A percentile compares a stretch with the other conserved stretches of the same genome.
These are phyloP conservation scores for Aspergillus nomiae DNA, from an alignment of 2,329 filamentous ascomycete species.

Conservation along the genomic window DNA sequence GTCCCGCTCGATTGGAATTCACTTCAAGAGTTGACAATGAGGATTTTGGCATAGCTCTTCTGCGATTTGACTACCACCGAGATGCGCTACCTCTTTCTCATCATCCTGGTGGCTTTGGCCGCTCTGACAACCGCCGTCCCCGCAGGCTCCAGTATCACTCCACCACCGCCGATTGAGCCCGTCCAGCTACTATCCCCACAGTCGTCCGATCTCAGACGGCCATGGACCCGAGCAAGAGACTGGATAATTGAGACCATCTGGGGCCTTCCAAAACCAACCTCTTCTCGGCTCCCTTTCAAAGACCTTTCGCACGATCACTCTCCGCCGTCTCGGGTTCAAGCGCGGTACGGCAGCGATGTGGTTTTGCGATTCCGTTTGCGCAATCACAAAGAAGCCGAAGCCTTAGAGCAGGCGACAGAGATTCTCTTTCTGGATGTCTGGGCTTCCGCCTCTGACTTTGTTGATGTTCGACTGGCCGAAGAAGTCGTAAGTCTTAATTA, in stretches of 20 bases:
- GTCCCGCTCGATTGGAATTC: neutral
- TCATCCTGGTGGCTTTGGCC: conserved; percentile 20
- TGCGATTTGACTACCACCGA: neutral
- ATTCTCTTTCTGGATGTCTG: conserved; percentile 86
- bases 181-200: conserved; percentile 29
- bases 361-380: conserved; percentile 85
- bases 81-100: conserved; percentile 19
- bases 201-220: conserved; percentile 31
- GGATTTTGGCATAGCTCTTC: neutral
- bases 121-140: conserved; percentile 33
- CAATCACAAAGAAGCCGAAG: conserved; percentile 66
- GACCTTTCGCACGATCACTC: conserved; percentile 19
- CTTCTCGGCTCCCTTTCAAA: conserved; percentile 21
- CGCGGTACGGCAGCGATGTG: conserved; percentile 74
- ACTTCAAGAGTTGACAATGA: neutral
- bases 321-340: conserved; percentile 42
- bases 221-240: conserved; percentile 45
- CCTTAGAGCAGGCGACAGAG: conserved; percentile 71
- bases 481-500: conserved; percentile 61
- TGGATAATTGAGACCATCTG: conserved; percentile 48
- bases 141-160: conserved; percentile 39
- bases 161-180: conserved; percentile 34
- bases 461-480: conserved; percentile 78
- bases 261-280: conserved; percentile 35
- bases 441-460: conserved; percentile 78